These are phyloP conservation scores for Chalciporus sphaerocephalus DNA, from an alignment of 768 basidiomycete genomes.

Conservation along the genomic window DNA sequence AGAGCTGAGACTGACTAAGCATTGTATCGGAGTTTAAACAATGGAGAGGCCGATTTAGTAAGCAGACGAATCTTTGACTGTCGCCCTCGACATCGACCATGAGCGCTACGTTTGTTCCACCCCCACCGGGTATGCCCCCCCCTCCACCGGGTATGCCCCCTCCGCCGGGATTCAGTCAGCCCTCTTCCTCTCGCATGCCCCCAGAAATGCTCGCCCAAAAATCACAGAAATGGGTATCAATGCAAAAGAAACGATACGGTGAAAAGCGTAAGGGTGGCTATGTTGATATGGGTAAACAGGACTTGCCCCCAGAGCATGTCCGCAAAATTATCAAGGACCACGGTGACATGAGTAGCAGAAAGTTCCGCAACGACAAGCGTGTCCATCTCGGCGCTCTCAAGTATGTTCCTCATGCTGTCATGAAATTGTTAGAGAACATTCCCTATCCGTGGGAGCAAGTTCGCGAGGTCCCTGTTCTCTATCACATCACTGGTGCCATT, in stretches of 20 bases:
- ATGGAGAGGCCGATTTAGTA: slow-evolving; percentile 18
- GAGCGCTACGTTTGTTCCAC: slow-evolving; percentile 32
- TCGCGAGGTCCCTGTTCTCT: slow-evolving; percentile 95
- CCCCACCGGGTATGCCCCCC: slow-evolving; percentile 41
- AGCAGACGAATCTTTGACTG: slow-evolving; percentile 20
- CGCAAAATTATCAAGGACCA: slow-evolving; percentile 99
- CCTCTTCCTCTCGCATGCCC: slow-evolving; percentile 43
- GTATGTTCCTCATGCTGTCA: slow-evolving; percentile 98
- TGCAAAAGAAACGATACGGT: slow-evolving; percentile 90
- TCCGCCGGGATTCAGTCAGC: slow-evolving; percentile 30
- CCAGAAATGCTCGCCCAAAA: slow-evolving; percentile 81
- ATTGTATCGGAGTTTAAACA: slow-evolving; percentile 22
- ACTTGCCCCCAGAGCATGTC: slow-evolving; percentile 94
- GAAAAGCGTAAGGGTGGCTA: slow-evolving; percentile 87
- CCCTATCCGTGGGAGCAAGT: slow-evolving; percentile 99
- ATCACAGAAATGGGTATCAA: slow-evolving; percentile 92
- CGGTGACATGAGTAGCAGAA: slow-evolving; percentile 98
- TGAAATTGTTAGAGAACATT: slow-evolving; percentile 98
- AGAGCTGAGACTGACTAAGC: background rate
- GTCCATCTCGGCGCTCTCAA: slow-evolving; percentile 97
- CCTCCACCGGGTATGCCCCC: slow-evolving; percentile 42
- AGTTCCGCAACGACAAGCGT: slow-evolving; percentile 98
- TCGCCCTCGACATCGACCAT: slow-evolving; percentile 31
- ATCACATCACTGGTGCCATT: slow-evolving; percentile 99
- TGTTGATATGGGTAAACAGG: slow-evolving; percentile 93